Base-by-base conservation (phyloP, 2,329 filamentous ascomycete genomes). In the Phaeosphaeria sp. region DNA sequence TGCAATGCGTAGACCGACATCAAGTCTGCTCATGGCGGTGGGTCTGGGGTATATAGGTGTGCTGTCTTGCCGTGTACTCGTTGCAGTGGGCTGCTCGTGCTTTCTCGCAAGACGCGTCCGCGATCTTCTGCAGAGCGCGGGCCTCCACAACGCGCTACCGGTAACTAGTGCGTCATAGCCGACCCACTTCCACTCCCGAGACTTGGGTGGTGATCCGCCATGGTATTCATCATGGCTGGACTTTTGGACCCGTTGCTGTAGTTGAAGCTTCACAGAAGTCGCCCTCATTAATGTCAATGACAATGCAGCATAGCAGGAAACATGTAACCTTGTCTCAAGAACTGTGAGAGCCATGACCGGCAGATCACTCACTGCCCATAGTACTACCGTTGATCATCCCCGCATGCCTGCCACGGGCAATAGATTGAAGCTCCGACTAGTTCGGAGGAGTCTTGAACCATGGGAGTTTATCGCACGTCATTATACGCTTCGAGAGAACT, bases 1-100 rank as follows among this genome's bases (percentile, higher is more conserved):
- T 73, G 71, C 67, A 66, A 64, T 66, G 65, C 66, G 54, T 68
- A 71, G 20, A 60, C 57, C 36, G 68, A 60, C 68, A 74, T 73
- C 33, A 55, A 54, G 52, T 43, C 61, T 64, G 61, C 53, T 64
- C 72, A 75, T 75, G 64, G 66, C 58, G 62, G 55, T 60, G 48
- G 18, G 61, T 43, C n/a, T 54, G 50, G 54, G 49, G 47, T 27
- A 20, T 36, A n/a, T 11, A 9, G 41, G 41, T 15, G 13, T 20
- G 30, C 9, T 36, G 30, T 36, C 30, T 18, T 6, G 41, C 15
- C 11, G 20, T 42, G 42, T 49, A 46, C 48, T 36, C 56, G 62
- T 54, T 51, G 36, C 55, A 43, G 48, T 56, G 60, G 30, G 30
- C 30, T 36, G 30, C 47, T 60, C 50, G 55, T 57, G 52, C 59